Conservation (phyloP, 2,329 filamentous ascomycete genomes). For the Xylariomycetidae sp. region DNA sequence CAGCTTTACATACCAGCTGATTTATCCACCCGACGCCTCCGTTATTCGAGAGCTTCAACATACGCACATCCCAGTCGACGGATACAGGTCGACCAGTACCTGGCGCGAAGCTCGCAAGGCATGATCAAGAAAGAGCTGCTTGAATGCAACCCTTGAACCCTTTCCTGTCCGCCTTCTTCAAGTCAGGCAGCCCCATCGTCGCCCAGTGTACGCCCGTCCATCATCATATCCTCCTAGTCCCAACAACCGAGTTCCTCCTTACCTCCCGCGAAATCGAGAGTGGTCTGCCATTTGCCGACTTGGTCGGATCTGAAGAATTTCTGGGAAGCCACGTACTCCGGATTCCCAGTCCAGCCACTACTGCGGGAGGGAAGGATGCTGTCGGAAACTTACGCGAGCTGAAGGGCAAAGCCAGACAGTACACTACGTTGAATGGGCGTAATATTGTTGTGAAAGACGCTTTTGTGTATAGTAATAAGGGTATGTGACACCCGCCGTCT, state of each 20-base stretch:
- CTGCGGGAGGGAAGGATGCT: slow-evolving; percentile 51
- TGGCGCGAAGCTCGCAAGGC: slow-evolving; percentile 15
- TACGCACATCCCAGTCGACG: slow-evolving; percentile 1
- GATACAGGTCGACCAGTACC: slow-evolving; percentile 5
- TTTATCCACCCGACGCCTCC: too few relatives aligned
- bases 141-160: slow-evolving; percentile 98
- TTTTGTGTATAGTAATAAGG: slow-evolving; percentile 93
- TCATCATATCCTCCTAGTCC: slow-evolving; percentile 91
- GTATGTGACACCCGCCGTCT: slow-evolving; percentile 39
- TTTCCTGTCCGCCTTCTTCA: slow-evolving; percentile 97
- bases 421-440: slow-evolving; percentile 85
- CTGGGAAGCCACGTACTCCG: slow-evolving; percentile 94
- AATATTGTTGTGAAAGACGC: slow-evolving; percentile 94
- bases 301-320: slow-evolving; percentile 88
- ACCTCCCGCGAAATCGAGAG: slow-evolving; percentile 84
- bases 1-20: too few relatives aligned
- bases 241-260: slow-evolving; percentile 86
- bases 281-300: slow-evolving; percentile 69
- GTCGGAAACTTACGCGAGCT: slow-evolving; percentile 72
- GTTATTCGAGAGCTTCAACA: too few relatives aligned
- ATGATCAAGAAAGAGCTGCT: slow-evolving; percentile 37
- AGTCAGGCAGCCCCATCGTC: slow-evolving; percentile 71
- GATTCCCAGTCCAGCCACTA: slow-evolving; percentile 55
- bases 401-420: slow-evolving; percentile 90
- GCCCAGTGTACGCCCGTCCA: slow-evolving; percentile 87